These are phyloP conservation scores for Aspergillus panamensis DNA, from an alignment of 495 filamentous ascomycete genomes.

Conservation along the genomic window DNA sequence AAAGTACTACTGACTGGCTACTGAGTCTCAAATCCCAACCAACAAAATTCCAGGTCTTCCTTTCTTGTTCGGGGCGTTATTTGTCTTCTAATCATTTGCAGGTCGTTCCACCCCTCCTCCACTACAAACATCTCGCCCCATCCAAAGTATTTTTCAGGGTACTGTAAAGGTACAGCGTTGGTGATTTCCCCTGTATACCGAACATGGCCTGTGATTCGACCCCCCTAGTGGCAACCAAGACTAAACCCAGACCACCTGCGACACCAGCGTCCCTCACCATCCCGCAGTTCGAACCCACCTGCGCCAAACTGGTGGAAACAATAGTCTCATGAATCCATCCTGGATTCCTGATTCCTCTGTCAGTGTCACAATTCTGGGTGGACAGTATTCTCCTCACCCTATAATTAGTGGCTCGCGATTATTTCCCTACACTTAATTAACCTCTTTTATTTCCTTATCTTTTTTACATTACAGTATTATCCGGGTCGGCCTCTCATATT, in stretches of 20 bases:
- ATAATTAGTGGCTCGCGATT: background rate
- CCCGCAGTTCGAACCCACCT: constrained; percentile 17
- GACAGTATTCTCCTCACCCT: background rate
- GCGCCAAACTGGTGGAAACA: constrained; percentile 25
- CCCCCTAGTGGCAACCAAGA: constrained; percentile 14
- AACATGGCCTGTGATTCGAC: background rate
- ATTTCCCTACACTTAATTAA: background rate
- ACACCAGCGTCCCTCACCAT: constrained; percentile 20
- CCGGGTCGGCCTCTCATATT: constrained; percentile 14
- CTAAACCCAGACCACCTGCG: constrained; percentile 11
- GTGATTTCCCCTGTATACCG: too few relatives aligned
- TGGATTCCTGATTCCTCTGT: too few relatives aligned
- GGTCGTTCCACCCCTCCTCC: background rate
- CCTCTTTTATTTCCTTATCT: constrained; percentile 4
- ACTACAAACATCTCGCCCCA: background rate
- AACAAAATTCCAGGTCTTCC: background rate
- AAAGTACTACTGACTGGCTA: too few relatives aligned
- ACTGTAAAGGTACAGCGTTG: too few relatives aligned
- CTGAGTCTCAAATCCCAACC: background rate
- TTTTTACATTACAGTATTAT: background rate
- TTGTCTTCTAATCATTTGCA: background rate
- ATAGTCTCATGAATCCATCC: constrained; percentile 19
- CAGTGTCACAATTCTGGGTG: background rate
- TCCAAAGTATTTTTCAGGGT: too few relatives aligned
- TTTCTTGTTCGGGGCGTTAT: background rate